These are phyloP conservation scores for Diaporthe aspalathi DNA, from an alignment of 2,329 filamentous ascomycete genomes.

Conservation along the genomic window DNA sequence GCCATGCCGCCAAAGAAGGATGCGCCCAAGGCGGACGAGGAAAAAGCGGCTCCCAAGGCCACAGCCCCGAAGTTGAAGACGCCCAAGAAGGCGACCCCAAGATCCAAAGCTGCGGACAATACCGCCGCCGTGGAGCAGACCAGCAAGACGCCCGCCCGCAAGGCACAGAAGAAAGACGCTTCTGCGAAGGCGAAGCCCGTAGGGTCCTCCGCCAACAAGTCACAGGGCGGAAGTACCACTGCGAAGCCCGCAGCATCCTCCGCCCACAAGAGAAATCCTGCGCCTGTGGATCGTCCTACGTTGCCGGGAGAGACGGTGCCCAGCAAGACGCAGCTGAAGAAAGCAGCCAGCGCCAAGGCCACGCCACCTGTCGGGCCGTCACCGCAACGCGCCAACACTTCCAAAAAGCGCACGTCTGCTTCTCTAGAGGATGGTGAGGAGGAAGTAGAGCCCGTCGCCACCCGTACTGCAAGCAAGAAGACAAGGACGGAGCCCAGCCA, in stretches of 20 bases:
- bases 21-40: slow-evolving; percentile 33
- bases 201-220: background rate
- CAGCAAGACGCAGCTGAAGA: background rate
- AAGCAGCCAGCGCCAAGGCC: slow-evolving; percentile 39
- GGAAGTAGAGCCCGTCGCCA: background rate
- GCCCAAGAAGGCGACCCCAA: background rate
- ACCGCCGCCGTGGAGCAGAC: background rate
- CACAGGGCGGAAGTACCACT: too few species aligned
- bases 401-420: slow-evolving; percentile 60
- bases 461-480: slow-evolving; percentile 2
- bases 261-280: slow-evolving; percentile 38
- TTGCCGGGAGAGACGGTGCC: background rate
- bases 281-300: background rate
- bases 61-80: background rate
- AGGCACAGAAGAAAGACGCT: slow-evolving; percentile 34
- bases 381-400: slow-evolving; percentile 43
- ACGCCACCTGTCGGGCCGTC: slow-evolving; percentile 25
- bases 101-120: background rate
- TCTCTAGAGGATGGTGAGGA: slow-evolving; percentile 45
- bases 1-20: slow-evolving; percentile 38
- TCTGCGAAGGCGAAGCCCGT: background rate
- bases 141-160: slow-evolving; percentile 20
- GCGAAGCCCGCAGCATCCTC: background rate
- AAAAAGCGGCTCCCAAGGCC: background rate
- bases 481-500: background rate